Evolutionary conservation across 768 basidiomycete species (phyloP).

Genomic region (Hericium rajendrae): DNA sequence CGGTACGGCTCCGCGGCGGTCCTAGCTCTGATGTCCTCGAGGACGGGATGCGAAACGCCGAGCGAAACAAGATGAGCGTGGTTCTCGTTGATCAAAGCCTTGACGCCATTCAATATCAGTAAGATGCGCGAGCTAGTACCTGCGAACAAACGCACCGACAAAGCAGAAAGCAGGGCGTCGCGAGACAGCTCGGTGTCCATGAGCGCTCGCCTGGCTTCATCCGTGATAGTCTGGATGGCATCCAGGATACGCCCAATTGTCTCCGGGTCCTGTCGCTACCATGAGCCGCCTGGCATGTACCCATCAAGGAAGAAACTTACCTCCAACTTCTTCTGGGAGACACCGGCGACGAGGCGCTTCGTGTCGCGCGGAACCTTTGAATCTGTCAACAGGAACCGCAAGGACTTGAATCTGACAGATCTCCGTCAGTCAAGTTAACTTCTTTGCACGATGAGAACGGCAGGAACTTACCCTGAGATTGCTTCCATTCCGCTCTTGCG

Average conservation of each 20-base stretch:
- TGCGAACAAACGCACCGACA: conserved; percentile 48
- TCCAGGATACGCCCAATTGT: conserved; percentile 67
- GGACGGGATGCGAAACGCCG: conserved; percentile 82
- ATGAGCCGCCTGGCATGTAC: neutral
- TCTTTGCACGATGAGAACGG: neutral
- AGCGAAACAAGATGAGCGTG: conserved; percentile 76
- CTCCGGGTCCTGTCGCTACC: conserved; percentile 61
- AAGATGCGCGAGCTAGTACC: neutral
- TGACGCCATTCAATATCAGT: conserved; percentile 10
- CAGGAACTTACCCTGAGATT: conserved; percentile 59
- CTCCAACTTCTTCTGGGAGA: conserved; percentile 56
- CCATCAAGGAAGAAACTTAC: conserved; percentile 26
- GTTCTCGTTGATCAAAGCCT: conserved; percentile 85
- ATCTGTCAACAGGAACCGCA: conserved; percentile 86
- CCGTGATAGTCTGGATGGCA: conserved; percentile 77
- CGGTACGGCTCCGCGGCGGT: conserved; percentile 55
- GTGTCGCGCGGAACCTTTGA: conserved; percentile 91
- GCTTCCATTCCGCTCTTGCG: conserved; percentile 75
- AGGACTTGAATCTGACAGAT: conserved; percentile 77
- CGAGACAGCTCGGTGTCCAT: conserved; percentile 68
- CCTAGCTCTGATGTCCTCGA: conserved; percentile 74
- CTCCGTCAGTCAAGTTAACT: neutral
- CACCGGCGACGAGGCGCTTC: conserved; percentile 88
- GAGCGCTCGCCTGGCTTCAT: conserved; percentile 68
- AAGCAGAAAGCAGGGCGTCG: conserved; percentile 46